Conservation (phyloP, 2,329 filamentous ascomycete species). For the Diatrype stigma region DNA sequence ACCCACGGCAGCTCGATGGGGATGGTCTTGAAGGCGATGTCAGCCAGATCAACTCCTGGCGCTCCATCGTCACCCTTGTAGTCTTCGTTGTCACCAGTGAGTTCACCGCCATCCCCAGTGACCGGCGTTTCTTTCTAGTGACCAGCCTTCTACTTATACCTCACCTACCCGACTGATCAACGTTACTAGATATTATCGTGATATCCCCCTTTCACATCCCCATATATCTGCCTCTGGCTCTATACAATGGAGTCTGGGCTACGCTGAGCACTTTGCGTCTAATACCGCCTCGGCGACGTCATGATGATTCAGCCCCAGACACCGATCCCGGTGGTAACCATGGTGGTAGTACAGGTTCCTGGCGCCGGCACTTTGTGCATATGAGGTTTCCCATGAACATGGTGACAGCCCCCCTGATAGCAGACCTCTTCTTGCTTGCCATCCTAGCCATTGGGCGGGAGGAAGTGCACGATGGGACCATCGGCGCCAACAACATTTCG, state of each 20-base stretch:
- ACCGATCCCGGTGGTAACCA: constrained; percentile 15
- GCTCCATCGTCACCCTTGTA: constrained; percentile 66
- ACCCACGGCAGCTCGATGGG: constrained; percentile 9
- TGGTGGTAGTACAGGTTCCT: constrained; percentile 17
- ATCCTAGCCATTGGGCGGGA: constrained; percentile 62
- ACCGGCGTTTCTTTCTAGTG: too few species aligned
- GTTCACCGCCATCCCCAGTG: constrained; percentile 29
- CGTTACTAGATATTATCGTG: constrained; percentile 57
- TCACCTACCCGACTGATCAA: not conserved
- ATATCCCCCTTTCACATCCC: constrained; percentile 66
- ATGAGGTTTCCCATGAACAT: constrained; percentile 64
- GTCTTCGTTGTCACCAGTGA: constrained; percentile 67
- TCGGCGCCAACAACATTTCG: constrained; percentile 61
- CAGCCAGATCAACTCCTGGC: constrained; percentile 57
- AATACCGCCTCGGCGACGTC: constrained; percentile 38
- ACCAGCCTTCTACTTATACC: not conserved
- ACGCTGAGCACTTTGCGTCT: constrained; percentile 44
- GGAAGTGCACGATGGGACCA: constrained; percentile 66
- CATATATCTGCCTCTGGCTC: constrained; percentile 50
- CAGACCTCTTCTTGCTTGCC: constrained; percentile 67
- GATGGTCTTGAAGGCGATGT: constrained; percentile 43
- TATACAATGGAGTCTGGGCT: constrained; percentile 43
- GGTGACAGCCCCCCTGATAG: constrained; percentile 65
- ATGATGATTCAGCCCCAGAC: not conserved
- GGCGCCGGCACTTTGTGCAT: constrained; percentile 39